Base-by-base conservation (phyloP, 2,329 filamentous ascomycete genomes). In the Graphilbum fragrans region DNA sequence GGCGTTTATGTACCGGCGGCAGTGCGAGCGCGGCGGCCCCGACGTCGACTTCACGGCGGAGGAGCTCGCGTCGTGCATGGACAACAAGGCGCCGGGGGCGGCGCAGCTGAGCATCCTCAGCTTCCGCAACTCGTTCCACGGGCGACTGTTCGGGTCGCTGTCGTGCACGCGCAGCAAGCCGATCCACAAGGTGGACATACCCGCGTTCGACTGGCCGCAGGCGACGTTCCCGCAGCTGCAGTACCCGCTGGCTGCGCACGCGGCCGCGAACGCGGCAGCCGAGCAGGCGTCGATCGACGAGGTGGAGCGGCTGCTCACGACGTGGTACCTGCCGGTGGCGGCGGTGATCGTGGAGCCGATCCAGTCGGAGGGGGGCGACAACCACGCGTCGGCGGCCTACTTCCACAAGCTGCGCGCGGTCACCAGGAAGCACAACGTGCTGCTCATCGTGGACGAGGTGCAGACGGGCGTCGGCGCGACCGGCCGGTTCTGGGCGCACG, bases 401-500 rank as follows among this genome's bases (percentile, higher is more conserved):
- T 94, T 94, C 81, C 78, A 72, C 47, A 82, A 82, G 44, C 76
- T 94, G 39, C 83, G 87, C 46, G 81, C 77, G 35, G 61, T 94
- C 47, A 94, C 87, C 33, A 73, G 75, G 58, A 80, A 79, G 61
- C 75, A 86, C 65, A 72, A 79, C 52, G 74, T 94, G 23, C 77
- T 93, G 44, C 69, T 94, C 60, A 94, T 94, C 56, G 87, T 93
- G 49, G 87, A 94, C 59, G 87, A 94, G 65, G 87, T 94, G 11
- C 87, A 94, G 66, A 94, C 87, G 7, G 88, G 87, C 58, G 81
- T 94, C 21, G 88, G 88, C 53, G 86, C 88, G 31, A 94, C 87
- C 0, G 87, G 87, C 53, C 87, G 85, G 61, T 94, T 94, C 77
- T 94, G 87, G 87, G 87, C 87, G 9, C 88, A 94, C 67, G 86